Evolutionary conservation across 2,329 filamentous ascomycete genomes (phyloP).

Genomic region (Cladophialophora yegresii): DNA sequence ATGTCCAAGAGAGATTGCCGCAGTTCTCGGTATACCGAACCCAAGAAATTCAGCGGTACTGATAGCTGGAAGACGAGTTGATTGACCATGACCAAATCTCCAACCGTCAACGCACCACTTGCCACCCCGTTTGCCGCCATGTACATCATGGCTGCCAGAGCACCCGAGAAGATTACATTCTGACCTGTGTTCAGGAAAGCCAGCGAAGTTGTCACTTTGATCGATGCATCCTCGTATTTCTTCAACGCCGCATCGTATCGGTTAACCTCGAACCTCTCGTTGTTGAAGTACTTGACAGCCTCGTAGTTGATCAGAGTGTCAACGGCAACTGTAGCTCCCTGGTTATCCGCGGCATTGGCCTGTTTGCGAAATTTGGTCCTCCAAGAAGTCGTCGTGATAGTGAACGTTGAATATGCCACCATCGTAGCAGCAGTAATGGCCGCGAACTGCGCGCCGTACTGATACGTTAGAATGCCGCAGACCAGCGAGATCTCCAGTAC

Average conservation of each 20-base stretch:
- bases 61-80: conserved; percentile 98
- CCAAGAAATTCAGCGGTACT: conserved; percentile 93
- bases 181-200: conserved; percentile 93
- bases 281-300: conserved; percentile 99
- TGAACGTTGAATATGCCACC: conserved; percentile 93
- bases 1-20: conserved; percentile 94
- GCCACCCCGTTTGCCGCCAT: conserved; percentile 88
- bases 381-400: conserved; percentile 95
- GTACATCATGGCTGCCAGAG: conserved; percentile 97
- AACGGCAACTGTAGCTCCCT: conserved; percentile 89
- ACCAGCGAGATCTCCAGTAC: conserved; percentile 93
- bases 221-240: conserved; percentile 88
- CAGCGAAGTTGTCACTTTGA: conserved; percentile 93
- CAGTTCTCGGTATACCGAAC: conserved; percentile 95
- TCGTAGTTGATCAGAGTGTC: conserved; percentile 99
- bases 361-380: conserved; percentile 93
- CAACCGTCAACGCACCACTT: conserved; percentile 77
- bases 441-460: conserved; percentile 90
- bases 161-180: conserved; percentile 94
- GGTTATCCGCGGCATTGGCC: conserved; percentile 95
- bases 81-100: conserved; percentile 97
- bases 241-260: conserved; percentile 86
- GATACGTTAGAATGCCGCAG: conserved; percentile 92
- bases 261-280: conserved; percentile 89
- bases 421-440: conserved; percentile 88